Evolutionary conservation across 2,329 filamentous ascomycete species (phyloP), one percentile per base, ranked within the genome.

Genomic region (Fusarium caatingaense): DNA sequence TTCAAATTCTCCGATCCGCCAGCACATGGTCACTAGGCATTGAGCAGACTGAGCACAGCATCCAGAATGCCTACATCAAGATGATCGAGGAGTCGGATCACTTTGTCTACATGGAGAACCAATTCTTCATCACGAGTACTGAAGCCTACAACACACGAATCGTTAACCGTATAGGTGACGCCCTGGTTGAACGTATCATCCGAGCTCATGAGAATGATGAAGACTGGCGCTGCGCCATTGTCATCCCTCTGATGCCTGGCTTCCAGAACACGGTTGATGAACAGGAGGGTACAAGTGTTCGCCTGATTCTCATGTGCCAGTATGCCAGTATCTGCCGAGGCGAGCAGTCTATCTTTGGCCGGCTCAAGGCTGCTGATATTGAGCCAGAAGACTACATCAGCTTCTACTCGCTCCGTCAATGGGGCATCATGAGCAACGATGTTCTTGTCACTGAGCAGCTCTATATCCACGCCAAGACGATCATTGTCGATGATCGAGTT

Each of bases 51-150:
- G 96, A 99, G 78, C 91, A 94, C 79, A 98, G 95, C 77, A 98
- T 99, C 77, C 94, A 97, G 86, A 96, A 92, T 69, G 95, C 96
- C 6, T 98, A 98, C 76, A 88, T 97, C 72, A 96, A 97, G 78
- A 89, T 97, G 84, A 99, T 99, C 72, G 91, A 96, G 71, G 92
- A 95, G 69, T 98, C 94, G 3, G 93, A 99, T 49, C 96, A 98
- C 79, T 97, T 98, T 76, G 93, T 98, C 54, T 98, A 99, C 80
- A 97, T 98, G 71, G 96, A 99, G 79, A 99, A 99, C 77, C 96
- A 99, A 77, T 99, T 98, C 81, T 99, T 97, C 83, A 92, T 99
- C 79, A 97, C 93, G 37, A 97, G 93, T 72, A 96, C 93, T 53
- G 92, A 96, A 76, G 94, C 94, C 8, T 90, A 97, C 73, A 92